A percentile compares a stretch with the other conserved stretches of the same genome.
Evolutionary conservation across 768 basidiomycete species (phyloP).

Genomic region (Auricularia sp.): DNA sequence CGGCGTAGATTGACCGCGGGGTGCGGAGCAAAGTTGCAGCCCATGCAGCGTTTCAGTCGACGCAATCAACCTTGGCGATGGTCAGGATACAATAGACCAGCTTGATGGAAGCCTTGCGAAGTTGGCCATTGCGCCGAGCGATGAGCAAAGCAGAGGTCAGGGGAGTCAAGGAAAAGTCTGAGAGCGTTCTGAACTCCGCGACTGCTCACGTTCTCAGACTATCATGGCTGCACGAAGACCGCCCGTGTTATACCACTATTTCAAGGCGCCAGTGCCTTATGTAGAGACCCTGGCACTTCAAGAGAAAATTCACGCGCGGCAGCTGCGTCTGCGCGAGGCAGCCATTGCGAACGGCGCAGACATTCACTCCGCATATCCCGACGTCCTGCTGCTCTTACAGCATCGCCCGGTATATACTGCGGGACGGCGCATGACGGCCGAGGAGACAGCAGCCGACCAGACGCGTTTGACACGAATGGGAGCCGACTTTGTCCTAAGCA

Average conservation of each 20-base stretch:
- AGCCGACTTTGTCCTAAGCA: constrained; percentile 76
- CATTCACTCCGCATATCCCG: constrained; percentile 32
- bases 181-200: too few relatives aligned
- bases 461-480: constrained; percentile 62
- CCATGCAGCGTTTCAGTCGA: too few relatives aligned
- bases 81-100: too few relatives aligned
- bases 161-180: too few relatives aligned
- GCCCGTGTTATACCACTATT: constrained; percentile 70
- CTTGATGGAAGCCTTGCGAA: too few relatives aligned
- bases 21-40: too few relatives aligned
- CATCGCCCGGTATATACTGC: constrained; percentile 93
- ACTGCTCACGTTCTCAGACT: too few relatives aligned
- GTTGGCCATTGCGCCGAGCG: too few relatives aligned
- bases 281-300: constrained; percentile 55
- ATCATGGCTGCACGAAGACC: background rate
- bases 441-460: constrained; percentile 49
- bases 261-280: constrained; percentile 73
- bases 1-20: too few relatives aligned
- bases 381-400: constrained; percentile 71
- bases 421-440: constrained; percentile 74
- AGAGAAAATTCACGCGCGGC: constrained; percentile 57
- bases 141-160: too few relatives aligned
- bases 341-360: constrained; percentile 7
- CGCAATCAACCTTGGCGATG: too few relatives aligned
- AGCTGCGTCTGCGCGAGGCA: constrained; percentile 43